Base-by-base conservation (phyloP, 257 asterid genomes). In the Scutellaria baicalensis region DNA sequence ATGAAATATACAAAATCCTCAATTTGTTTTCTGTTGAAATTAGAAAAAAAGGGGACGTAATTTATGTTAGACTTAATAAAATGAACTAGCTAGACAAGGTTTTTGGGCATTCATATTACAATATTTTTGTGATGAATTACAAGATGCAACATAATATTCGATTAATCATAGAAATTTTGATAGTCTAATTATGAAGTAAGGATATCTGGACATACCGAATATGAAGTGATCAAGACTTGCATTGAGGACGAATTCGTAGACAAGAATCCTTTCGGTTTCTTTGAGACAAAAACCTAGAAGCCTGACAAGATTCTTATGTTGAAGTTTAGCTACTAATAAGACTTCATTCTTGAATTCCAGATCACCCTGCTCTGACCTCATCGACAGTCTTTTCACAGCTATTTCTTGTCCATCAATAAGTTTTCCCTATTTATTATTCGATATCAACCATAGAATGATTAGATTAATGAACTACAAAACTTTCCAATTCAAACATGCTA, bases 291-390 rank as follows among this genome's bases (percentile, higher is more conserved):
- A 75, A 54, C 80, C 83, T 23, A 74, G 70, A 38, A 79, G 72
- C 66, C 80, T 74, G 1, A 69, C 80, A 39, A 79, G 56, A 70
- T 79, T 79, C 61, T 73, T 71, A 16, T 79, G 83, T 48, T 71
- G 80, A 65, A 79, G 80, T 13, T 42, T 75, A 16, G 78, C 80
- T 17, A 79, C 12, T 33, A 79, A 51, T 70, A 61, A 12, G 21
- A 79, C 75, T 58, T 79, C 84, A 6, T 79, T 79, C 74, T 78
- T 81, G 66, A 81, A 81, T 52, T 81, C 83, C 54, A 50, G 0
- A 14, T 66, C 66, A 1, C 82, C 84, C 73, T 80, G 84, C 20
- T 75, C 68, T 21, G 77, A 73, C 13, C 23, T 49, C 47, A 0
- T 51, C 0, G 84, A 64, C 49, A 80, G 13, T 36, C 84, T 69